phyloP scores from a whole-genome alignment of 1,284 basidiomycete genomes.

The Sporisorium graminicola region DNA sequence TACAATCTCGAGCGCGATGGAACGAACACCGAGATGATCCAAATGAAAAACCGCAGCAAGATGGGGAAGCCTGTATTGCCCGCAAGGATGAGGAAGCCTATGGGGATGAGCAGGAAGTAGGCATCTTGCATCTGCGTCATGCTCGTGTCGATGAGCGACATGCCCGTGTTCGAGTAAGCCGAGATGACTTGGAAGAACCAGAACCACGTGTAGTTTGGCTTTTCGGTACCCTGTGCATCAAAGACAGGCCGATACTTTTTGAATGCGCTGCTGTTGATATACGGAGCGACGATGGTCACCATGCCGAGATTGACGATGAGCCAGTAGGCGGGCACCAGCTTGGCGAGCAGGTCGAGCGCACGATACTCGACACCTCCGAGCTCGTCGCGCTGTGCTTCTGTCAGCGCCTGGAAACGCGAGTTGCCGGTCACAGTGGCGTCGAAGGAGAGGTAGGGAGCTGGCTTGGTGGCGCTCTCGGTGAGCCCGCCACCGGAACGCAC shows the following conservation, averaged over 20 bases:
- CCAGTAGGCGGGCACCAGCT: conserved; percentile 61
- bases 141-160: conserved; percentile 86
- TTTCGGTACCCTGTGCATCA: conserved; percentile 56
- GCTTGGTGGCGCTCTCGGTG: conserved; percentile 29
- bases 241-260: conserved; percentile 55
- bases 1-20: conserved; percentile 76
- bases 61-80: conserved; percentile 84
- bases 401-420: conserved; percentile 84
- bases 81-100: conserved; percentile 80
- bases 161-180: conserved; percentile 89
- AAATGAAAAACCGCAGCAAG: conserved; percentile 72
- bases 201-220: conserved; percentile 76
- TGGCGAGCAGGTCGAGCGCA: conserved; percentile 81
- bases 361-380: conserved; percentile 94
- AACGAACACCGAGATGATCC: conserved; percentile 79
- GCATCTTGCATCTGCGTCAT: conserved; percentile 89
- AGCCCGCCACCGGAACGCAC: conserved; percentile 68
- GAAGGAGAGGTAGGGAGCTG: conserved; percentile 87
- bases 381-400: conserved; percentile 87
- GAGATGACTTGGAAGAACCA: conserved; percentile 87
- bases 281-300: conserved; percentile 63
- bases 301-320: conserved; percentile 41
- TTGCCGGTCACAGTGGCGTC: conserved; percentile 76
- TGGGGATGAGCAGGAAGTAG: conserved; percentile 80
- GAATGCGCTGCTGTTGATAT: conserved; percentile 55